A percentile compares a stretch with the other conserved stretches of the same genome.
Evolutionary conservation across 2,329 filamentous ascomycete genomes (phyloP).

Genomic region (Colletotrichum sansevieriae): DNA sequence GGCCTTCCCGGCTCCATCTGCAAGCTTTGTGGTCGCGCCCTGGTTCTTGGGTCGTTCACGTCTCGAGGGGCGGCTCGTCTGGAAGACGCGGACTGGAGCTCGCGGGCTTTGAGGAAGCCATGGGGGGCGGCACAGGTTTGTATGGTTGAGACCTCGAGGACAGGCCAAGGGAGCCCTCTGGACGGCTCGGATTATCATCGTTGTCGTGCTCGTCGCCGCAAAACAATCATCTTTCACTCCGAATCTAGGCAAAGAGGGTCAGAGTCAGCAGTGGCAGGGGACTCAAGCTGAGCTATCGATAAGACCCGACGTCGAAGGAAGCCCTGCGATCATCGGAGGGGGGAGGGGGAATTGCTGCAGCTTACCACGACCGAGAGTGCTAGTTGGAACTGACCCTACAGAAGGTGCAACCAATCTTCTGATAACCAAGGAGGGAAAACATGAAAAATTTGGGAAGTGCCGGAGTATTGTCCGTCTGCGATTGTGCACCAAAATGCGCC

Average conservation of each 20-base stretch:
- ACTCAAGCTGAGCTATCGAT: constrained; percentile 14
- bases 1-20: constrained; percentile 8
- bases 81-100: constrained; percentile 40
- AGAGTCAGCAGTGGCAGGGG: constrained; percentile 25
- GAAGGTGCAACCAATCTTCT: not conserved
- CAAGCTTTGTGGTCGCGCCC: not conserved
- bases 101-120: constrained; percentile 40
- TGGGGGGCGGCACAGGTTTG: constrained; percentile 25
- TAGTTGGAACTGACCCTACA: not conserved
- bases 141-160: constrained; percentile 31
- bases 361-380: constrained; percentile 4
- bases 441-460: not conserved
- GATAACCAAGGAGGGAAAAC: not conserved
- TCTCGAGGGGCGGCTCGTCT: constrained; percentile 36
- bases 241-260: constrained; percentile 12
- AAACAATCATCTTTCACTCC: constrained; percentile 35
- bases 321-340: constrained; percentile 6
- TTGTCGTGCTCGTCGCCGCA: constrained; percentile 38
- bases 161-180: constrained; percentile 38
- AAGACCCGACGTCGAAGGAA: not conserved
- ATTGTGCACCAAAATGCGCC: constrained; percentile 17
- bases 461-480: not conserved
- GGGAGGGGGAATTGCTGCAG: not conserved
- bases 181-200: constrained; percentile 41
- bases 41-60: constrained; percentile 25